Base-by-base conservation (phyloP, 371 early-diverging fungal genomes). In the Rhizopus sp. region DNA sequence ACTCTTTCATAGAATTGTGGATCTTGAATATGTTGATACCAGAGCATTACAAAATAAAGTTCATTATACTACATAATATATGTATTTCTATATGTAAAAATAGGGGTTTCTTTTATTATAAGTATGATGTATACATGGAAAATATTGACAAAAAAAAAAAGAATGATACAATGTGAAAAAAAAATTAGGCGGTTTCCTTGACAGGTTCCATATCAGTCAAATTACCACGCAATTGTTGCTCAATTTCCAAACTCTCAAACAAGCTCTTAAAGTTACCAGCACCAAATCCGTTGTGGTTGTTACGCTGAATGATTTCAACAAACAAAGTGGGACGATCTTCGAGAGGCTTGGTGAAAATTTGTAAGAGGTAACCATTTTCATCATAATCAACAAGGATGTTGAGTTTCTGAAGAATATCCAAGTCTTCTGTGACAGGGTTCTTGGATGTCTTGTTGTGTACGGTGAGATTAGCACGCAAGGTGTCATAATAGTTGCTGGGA, bases 231-330 rank as follows among this genome's bases (percentile, higher is more conserved):
- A 85, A 74, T 10, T 82, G 91, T 79, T 98, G 97, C 81, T 98
- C 98, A 38, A 83, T 69, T 80, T 98, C 98, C 50, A 98, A 88
- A 39, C 93, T 84, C 77, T 95, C 96, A 78, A 98, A 98, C 55
- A 94, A 80, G 62, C 92, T 91, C 89, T 96, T 93, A 84, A 98
- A 98, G 84, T 98, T 98, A 53, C 98, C 98, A 40, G 97, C 97
- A 55, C 98, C 98, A 71, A 97, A 98, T 29, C 98, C 96, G 72
- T 92, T 84, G 66, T 94, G 93, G 72, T 95, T 94, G 51, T 89
- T 84, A 38, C 97, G 89, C 77, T 98, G 97, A 68, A 97, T 98
- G 68, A 98, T 87, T 75, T 98, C 98, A 44, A 95, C 81, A 73
- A 97, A 98, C 39, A 97, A 78, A 2, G 98, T 98, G 12, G 98